Conservation (phyloP, 495 filamentous ascomycete genomes). For the Eremomyces bilateralis region DNA sequence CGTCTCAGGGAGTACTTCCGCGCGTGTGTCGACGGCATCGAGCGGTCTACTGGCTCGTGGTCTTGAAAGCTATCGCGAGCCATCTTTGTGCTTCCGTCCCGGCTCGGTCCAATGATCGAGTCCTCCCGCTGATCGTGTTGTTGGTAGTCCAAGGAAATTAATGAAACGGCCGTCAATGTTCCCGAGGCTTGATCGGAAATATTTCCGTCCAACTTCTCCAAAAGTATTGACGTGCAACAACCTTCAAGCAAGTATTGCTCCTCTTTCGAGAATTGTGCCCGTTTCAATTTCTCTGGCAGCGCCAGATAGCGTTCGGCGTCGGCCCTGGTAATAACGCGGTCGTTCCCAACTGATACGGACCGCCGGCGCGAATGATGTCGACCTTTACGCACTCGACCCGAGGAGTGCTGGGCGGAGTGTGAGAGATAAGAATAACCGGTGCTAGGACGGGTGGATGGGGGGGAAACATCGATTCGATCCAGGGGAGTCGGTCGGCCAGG, state of each 20-base stretch:
- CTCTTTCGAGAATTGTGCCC: conserved; percentile 48
- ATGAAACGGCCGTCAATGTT: background rate
- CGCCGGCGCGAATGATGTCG: no score
- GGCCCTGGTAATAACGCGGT: conserved; percentile 18
- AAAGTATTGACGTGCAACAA: conserved; percentile 29
- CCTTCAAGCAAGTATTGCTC: conserved; percentile 43
- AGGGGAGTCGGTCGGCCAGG: background rate
- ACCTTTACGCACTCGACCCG: background rate
- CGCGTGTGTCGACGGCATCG: conserved; percentile 6
- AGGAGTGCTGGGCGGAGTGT: background rate
- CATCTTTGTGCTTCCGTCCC: no score
- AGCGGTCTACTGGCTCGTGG: conserved; percentile 3
- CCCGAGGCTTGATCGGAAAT: conserved; percentile 10
- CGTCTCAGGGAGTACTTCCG: conserved; percentile 26
- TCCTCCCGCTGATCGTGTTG: conserved; percentile 10
- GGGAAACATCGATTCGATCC: conserved; percentile 3
- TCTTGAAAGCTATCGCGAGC: conserved; percentile 11
- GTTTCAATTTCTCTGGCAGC: conserved; percentile 48
- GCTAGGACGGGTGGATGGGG: no score
- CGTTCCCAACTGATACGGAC: conserved; percentile 7
- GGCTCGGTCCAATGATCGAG: conserved; percentile 12
- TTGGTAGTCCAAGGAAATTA: background rate
- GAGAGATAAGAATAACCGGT: no score
- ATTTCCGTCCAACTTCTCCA: conserved; percentile 51
- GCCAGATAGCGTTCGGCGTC: conserved; percentile 51